Evolutionary conservation across 2,329 filamentous ascomycete genomes (phyloP).

Genomic region (Xylaria sp.): DNA sequence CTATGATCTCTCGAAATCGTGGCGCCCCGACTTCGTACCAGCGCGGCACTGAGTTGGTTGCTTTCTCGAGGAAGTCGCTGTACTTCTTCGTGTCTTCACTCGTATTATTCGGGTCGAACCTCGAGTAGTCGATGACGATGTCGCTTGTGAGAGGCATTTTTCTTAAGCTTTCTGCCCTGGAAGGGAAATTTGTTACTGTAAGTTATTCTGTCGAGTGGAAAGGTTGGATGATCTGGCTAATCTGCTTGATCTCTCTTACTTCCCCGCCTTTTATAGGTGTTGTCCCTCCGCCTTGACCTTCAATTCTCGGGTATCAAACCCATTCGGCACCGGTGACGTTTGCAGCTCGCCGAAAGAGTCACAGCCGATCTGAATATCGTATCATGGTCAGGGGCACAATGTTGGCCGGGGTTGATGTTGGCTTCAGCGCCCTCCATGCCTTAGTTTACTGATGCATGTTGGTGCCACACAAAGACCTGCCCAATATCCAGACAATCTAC

Average conservation of each 20-base stretch:
- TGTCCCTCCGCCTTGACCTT: neutral
- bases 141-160: slow-evolving; percentile 34
- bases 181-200: neutral
- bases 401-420: neutral
- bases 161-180: neutral
- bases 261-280: slow-evolving; percentile 13
- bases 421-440: neutral
- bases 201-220: neutral
- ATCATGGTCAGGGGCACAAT: neutral
- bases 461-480: no score
- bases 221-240: neutral
- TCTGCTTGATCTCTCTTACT: neutral
- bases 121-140: slow-evolving; percentile 19
- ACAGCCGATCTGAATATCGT: neutral
- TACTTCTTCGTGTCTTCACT: slow-evolving; percentile 22
- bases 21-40: slow-evolving; percentile 33
- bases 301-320: neutral
- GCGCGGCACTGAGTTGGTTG: neutral
- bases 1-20: slow-evolving; percentile 24
- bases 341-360: slow-evolving; percentile 2
- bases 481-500: no score
- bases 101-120: slow-evolving; percentile 18
- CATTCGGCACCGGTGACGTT: neutral
- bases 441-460: neutral
- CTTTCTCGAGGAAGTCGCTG: slow-evolving; percentile 21